Evolutionary conservation across 805 yeast species (phyloP), one percentile per base, ranked within the genome.

Genomic region (Cyberlindnera mrakii): DNA sequence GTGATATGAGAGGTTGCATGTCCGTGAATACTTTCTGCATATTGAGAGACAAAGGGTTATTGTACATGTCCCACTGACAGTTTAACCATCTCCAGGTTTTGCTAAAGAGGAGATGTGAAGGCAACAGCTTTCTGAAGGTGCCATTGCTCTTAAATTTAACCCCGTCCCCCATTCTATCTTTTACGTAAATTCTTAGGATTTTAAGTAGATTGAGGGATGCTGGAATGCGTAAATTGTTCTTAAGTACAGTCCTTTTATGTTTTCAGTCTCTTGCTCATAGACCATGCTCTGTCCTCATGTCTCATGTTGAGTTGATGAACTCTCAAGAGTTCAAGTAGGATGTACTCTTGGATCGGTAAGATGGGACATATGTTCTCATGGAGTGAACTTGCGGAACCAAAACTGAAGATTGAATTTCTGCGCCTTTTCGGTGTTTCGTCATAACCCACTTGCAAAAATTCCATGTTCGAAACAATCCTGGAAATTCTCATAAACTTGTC

Each of bases 401-500:
- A 51, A 9, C 55, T 50, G 34, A 58, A 54, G 6, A 56, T 43
- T 4, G 61, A 59, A 40, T 41, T 45, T 49, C 62, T 47, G 33
- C 49, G 48, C 54, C 44, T 55, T 42, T 35, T 57, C 34, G 45
- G 37, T 6, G 55, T 42, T 27, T 43, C 53, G 38, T 59, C 64
- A 46, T 82, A 83, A 1, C 80, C 72, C 15, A 80, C 77, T 61
- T 85, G 93, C 43, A 85, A 67, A 40, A 73, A 75, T 57, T 82
- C 88, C 31, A 84, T 66, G 49, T 79, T 84, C 7, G 85, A 75
- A 40, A 84, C 71, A 32, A 82, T 75, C 44, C 80, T 68, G 6
- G 89, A 78, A 39, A 81, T 74, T 57, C 79, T 82, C 61, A 73
- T 70, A 55, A 81, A 82, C 58, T 85, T 85, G 58, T 83, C 93